Conservation (phyloP, 2,329 filamentous ascomycete genomes). For the Geosmithia putterillii region DNA sequence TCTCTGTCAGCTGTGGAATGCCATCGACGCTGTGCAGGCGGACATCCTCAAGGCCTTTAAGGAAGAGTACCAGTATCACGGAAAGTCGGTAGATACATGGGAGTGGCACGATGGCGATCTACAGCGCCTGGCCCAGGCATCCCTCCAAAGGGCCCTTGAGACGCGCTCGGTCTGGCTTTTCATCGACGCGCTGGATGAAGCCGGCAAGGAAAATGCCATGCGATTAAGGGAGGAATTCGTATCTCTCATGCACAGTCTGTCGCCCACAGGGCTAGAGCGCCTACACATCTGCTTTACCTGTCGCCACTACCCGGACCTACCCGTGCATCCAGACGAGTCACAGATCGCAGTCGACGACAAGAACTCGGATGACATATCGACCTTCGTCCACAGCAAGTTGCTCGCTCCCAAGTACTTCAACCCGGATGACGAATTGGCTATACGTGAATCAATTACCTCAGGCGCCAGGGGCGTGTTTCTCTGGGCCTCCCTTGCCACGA, state of each 20-base stretch:
- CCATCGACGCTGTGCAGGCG: not conserved
- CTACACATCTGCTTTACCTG: conserved; percentile 31
- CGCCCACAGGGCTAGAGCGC: not conserved
- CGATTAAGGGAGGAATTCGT: not conserved
- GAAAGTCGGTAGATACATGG: not conserved
- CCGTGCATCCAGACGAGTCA: conserved; percentile 25
- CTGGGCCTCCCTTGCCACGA: conserved; percentile 30
- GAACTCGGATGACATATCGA: conserved; percentile 19
- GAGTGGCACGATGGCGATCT: not conserved
- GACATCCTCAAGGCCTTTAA: not conserved
- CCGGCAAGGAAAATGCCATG: not conserved
- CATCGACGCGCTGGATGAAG: conserved; percentile 1
- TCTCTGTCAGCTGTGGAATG: not conserved
- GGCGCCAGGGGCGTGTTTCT: conserved; percentile 12
- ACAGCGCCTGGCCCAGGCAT: not conserved
- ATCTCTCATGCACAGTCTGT: not conserved
- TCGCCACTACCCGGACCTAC: conserved; percentile 32
- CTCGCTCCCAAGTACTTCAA: conserved; percentile 6
- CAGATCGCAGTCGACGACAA: conserved; percentile 20
- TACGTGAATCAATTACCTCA: conserved; percentile 15
- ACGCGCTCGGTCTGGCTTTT: not conserved
- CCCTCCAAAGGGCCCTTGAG: not conserved
- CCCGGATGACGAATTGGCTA: conserved; percentile 2
- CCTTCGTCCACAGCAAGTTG: conserved; percentile 16
- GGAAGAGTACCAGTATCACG: not conserved